Base-by-base conservation (phyloP, 2,329 filamentous ascomycete genomes). In the Pseudocercospora crystallina region DNA sequence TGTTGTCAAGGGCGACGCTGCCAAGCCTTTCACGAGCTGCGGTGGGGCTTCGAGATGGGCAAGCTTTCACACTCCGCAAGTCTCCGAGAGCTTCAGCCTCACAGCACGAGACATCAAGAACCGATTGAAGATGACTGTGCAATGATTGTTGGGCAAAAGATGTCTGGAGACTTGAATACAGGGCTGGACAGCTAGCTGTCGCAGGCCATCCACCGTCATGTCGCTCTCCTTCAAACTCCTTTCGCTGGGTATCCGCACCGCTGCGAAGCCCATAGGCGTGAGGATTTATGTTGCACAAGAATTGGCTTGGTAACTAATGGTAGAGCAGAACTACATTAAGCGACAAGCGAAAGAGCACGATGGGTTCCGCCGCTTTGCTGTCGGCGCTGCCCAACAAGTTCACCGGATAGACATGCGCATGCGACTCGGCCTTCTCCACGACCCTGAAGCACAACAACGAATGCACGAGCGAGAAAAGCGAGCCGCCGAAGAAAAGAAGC, bases 381-480 rank as follows among this genome's bases (percentile, higher is more conserved):
- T 87, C 55, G 72, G 71, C 42, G 80, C 85, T 61, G 84, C 84
- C 8, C 84, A 87, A 65, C 69, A 74, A 8, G 76, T 87, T 30
- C 84, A 87, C 66, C 76, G 80, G 41, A 70, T 85, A 53, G 84
- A 87, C 63, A 86, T 87, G 82, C 79, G 82, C 37, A 80, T 86
- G 69, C 80, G 83, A 41, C 72, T 87, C 53, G 83, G 83, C 15
- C 75, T 84, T 5, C 73, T 87, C 2, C 83, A 85, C 59, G 83
- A 85, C 61, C 76, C 74, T 8, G 78, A 80, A 2, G 76, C 80
- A 1, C 76, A 78, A 40, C 75, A 79, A 42, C 69, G 74, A 26
- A 76, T 78, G 58, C 74, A 77, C 43, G 74, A 73, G 38, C 73
- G 77, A 46, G 80, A 82, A 47, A 74, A 79, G 15, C 79, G 77